Percentiles rank a stretch among this genome's conserved stretches.
Evolutionary conservation across 73 alveolate genomes (phyloP).

Genomic region (Stentor coeruleus): DNA sequence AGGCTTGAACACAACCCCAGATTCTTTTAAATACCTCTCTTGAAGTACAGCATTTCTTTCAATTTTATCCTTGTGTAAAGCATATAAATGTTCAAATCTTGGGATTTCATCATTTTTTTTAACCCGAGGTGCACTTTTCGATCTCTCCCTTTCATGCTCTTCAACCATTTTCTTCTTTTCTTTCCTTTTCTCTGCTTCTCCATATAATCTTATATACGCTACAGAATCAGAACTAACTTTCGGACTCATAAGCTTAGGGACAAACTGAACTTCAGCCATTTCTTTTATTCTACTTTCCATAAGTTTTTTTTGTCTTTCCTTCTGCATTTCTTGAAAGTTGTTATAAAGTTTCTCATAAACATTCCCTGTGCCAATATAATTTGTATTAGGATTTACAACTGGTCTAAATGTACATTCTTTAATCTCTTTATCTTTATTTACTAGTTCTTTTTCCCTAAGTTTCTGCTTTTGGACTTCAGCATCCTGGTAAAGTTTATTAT

Average conservation of each 20-base stretch:
- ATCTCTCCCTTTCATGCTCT: background rate
- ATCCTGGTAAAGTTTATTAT: background rate
- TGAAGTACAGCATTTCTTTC: background rate
- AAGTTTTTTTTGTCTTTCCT: background rate
- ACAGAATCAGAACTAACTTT: background rate
- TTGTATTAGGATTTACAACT: background rate
- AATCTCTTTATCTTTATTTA: background rate
- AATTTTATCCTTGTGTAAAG: background rate
- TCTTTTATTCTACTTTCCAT: background rate
- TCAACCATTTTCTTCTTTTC: background rate
- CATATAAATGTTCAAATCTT: constrained; percentile 12
- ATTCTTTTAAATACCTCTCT: background rate
- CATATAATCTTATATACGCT: background rate
- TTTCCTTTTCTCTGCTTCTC: constrained; percentile 4
- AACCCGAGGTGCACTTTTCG: constrained; percentile 1
- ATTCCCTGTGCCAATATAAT: background rate
- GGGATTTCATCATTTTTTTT: constrained; percentile 15
- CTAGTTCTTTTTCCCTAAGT: background rate
- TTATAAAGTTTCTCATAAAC: background rate
- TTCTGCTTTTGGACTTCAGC: constrained; percentile 21
- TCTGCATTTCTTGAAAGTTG: constrained; percentile 1
- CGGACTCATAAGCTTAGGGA: constrained; percentile 1
- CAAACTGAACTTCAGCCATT: background rate
- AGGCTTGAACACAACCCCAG: constrained; percentile 10
- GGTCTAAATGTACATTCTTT: constrained; percentile 8